Evolutionary conservation across 441 rosid species (phyloP).

Genomic region (Pelargonium myrrhifolium): DNA sequence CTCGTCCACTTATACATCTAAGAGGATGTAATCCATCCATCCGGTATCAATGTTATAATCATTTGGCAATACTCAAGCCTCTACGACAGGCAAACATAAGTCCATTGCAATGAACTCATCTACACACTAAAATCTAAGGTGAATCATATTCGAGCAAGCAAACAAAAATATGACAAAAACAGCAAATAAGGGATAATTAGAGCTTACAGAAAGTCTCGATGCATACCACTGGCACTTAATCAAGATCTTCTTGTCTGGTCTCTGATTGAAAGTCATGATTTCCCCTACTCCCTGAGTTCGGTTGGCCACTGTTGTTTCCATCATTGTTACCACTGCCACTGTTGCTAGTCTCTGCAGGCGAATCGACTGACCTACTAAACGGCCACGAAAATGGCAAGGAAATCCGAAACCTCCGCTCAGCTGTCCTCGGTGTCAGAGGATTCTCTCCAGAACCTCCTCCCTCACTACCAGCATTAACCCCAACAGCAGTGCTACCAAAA

Average conservation of each 20-base stretch:
- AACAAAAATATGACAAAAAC: too few species aligned
- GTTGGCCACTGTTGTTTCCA: conserved; percentile 21
- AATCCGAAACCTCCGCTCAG: conserved; percentile 46
- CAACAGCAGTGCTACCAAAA: not conserved
- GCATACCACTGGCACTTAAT: conserved; percentile 26
- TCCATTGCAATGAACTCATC: not conserved
- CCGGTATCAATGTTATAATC: not conserved
- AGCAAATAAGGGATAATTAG: not conserved
- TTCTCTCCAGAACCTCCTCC: conserved; percentile 15
- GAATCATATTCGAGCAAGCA: not conserved
- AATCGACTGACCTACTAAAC: conserved; percentile 21
- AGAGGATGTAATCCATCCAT: not conserved
- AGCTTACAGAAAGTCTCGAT: not conserved
- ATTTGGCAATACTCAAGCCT: not conserved
- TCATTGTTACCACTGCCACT: conserved; percentile 22
- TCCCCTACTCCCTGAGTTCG: conserved; percentile 26
- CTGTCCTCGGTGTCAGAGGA: conserved; percentile 21
- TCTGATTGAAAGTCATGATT: conserved; percentile 12
- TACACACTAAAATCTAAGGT: not conserved
- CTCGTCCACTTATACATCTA: too few species aligned
- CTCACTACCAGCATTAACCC: not conserved
- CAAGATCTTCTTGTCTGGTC: conserved; percentile 45
- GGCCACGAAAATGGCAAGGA: conserved; percentile 38
- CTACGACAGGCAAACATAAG: not conserved
- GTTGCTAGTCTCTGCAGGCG: conserved; percentile 29